Evolutionary conservation across 805 yeast genomes (phyloP), one percentile per base, ranked within the genome.

Genomic region (Danielia reshetovae): DNA sequence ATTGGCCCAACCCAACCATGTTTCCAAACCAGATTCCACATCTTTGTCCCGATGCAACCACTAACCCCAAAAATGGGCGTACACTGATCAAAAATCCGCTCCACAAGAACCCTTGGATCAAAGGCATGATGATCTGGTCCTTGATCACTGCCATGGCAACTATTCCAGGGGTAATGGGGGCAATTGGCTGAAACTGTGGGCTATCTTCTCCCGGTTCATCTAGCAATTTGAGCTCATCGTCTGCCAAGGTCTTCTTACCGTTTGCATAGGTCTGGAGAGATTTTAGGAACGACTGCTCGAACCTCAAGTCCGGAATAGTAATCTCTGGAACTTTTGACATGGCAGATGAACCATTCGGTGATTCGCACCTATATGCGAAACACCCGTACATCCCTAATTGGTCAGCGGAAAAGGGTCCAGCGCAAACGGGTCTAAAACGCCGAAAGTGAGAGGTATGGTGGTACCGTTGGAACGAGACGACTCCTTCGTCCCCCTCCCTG

Each of bases 291-390:
- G 83, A 62, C 36, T 78, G 72, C 48, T 80, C 85, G 47, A 80
- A 81, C 29, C 90, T 63, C 16, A 82, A 57, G 46, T 83, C 90
- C 1, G 89, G 89, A 3, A 70, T 43, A 10, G 56, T 45, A 5
- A 59, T 35, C 10, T n/a, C 32, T 7, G 30, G n/a, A 19, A 23
- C 18, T 23, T 18, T 29, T 18, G 14, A 21, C 23, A 7, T 21
- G 7, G 10, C 23, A 21, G n/a, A n/a, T n/a, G n/a, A n/a, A n/a
- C n/a, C n/a, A n/a, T n/a, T n/a, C n/a, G n/a, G n/a, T n/a, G n/a
- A n/a, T n/a, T n/a, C n/a, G n/a, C n/a, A n/a, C n/a, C n/a, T n/a
- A n/a, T n/a, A n/a, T n/a, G n/a, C n/a, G n/a, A n/a, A n/a, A n/a
- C n/a, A n/a, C n/a, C n/a, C n/a, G n/a, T n/a, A n/a, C n/a, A n/a